These are phyloP conservation scores for Toxicodendron radicans DNA, from an alignment of 345 rosid species.

Conservation along the genomic window DNA sequence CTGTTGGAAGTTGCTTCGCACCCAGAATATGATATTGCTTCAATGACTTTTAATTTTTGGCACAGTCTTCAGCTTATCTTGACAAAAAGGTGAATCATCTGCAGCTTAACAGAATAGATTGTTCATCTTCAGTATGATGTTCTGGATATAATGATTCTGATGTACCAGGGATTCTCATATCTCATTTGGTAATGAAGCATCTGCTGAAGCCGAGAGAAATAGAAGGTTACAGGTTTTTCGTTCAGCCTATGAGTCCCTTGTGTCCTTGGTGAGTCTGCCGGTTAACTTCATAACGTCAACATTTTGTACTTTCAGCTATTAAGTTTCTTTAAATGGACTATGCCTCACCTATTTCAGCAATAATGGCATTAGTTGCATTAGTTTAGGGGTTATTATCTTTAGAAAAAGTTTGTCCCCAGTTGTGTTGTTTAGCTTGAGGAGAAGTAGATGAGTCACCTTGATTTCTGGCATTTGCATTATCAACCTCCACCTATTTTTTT, in stretches of 20 bases:
- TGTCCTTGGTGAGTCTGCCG: constrained; percentile 73
- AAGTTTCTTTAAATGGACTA: background rate
- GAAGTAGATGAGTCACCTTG: background rate
- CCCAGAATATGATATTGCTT: constrained; percentile 95
- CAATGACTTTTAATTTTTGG: constrained; percentile 99
- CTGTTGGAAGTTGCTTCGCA: constrained; percentile 89
- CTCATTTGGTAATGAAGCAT: constrained; percentile 67
- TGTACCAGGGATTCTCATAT: constrained; percentile 69
- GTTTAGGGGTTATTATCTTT: background rate
- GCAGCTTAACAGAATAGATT: constrained; percentile 18
- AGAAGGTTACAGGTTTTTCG: constrained; percentile 75
- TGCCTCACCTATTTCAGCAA: background rate
- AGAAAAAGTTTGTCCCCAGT: background rate
- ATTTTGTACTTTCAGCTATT: background rate
- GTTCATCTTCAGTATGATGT: constrained; percentile 21
- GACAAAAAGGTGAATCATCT: constrained; percentile 65
- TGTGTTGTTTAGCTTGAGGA: background rate
- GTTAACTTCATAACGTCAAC: constrained; percentile 7
- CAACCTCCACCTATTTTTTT: background rate
- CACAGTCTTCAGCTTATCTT: constrained; percentile 90
- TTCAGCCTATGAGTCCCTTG: constrained; percentile 78
- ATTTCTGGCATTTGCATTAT: background rate
- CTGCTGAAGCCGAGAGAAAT: constrained; percentile 79
- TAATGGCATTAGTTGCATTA: background rate
- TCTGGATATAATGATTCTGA: constrained; percentile 24